Percentiles rank a stretch among this genome's conserved stretches.
Evolutionary conservation across 2,329 filamentous ascomycete genomes (phyloP).

Genomic region (Aspergillus brasiliensis): DNA sequence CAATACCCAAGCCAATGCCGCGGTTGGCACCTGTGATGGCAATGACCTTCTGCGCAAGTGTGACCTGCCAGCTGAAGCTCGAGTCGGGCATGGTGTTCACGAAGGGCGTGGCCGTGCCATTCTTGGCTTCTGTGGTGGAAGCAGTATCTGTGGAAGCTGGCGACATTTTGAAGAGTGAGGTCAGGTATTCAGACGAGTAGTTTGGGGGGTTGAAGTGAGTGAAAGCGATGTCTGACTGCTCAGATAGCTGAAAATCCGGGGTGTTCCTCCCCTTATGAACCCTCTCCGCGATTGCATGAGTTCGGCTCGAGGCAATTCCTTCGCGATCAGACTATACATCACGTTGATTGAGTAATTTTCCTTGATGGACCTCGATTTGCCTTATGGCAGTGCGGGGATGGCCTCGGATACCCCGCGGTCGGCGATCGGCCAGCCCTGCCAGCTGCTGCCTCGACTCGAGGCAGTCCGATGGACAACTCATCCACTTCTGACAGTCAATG

Average conservation of each 20-base stretch:
- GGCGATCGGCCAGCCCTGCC: slow-evolving; percentile 1
- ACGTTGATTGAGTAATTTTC: not conserved
- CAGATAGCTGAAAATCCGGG: not conserved
- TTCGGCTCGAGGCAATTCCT: not conserved
- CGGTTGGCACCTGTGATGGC: slow-evolving; percentile 37
- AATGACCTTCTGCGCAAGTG: slow-evolving; percentile 43
- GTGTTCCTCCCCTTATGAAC: not conserved
- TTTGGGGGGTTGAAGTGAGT: too few relatives aligned
- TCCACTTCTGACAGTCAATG: not conserved
- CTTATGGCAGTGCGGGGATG: too few relatives aligned
- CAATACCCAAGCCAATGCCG: slow-evolving; percentile 51
- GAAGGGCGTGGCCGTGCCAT: slow-evolving; percentile 18
- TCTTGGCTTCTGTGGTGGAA: not conserved
- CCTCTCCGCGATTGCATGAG: not conserved
- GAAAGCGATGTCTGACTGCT: too few relatives aligned
- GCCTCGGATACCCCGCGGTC: not conserved
- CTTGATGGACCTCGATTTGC: not conserved
- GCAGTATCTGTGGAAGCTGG: not conserved
- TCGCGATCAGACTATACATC: not conserved
- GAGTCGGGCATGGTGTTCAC: slow-evolving; percentile 46
- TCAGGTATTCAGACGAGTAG: too few relatives aligned
- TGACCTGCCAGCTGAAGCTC: slow-evolving; percentile 51
- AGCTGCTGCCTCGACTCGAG: slow-evolving; percentile 4
- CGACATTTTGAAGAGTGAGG: not conserved
- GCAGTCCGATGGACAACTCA: not conserved